These are phyloP conservation scores for Persicaria maculosa DNA, from an alignment of 148 eudicot genomes.

Conservation along the genomic window DNA sequence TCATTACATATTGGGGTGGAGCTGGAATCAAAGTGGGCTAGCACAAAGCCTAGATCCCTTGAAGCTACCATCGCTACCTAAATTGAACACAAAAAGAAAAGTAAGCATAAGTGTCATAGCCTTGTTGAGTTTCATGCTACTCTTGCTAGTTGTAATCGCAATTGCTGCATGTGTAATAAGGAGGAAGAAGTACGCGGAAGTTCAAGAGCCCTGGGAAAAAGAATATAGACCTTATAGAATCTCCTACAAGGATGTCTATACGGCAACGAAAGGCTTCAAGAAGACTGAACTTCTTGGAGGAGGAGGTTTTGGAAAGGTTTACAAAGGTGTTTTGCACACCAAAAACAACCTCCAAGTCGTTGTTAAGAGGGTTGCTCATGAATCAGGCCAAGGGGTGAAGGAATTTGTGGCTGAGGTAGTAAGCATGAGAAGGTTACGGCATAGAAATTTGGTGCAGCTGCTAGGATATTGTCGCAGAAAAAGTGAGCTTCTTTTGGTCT, in stretches of 20 bases:
- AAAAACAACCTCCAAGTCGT: not conserved
- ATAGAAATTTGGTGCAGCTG: conserved; percentile 14
- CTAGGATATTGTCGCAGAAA: conserved; percentile 8
- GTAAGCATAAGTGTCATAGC: no score
- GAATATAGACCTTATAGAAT: conserved; percentile 3
- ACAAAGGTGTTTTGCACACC: not conserved
- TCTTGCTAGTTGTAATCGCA: not conserved
- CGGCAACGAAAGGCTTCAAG: conserved; percentile 12
- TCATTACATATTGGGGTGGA: conserved; percentile 20
- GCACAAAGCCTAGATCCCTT: conserved; percentile 1
- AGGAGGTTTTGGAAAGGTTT: conserved; percentile 11
- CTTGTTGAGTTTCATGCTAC: no score
- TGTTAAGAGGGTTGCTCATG: conserved; percentile 12
- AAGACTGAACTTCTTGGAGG: conserved; percentile 6
- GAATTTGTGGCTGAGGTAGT: conserved; percentile 11
- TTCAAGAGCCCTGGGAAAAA: conserved; percentile 6
- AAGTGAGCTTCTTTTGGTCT: conserved; percentile 16
- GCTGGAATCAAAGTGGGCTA: conserved; percentile 15
- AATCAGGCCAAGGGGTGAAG: conserved; percentile 12
- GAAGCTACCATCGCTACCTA: conserved; percentile 1
- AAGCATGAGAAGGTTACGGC: conserved; percentile 12
- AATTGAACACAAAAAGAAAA: not conserved
- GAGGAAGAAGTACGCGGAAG: conserved; percentile 7
- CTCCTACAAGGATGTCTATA: conserved; percentile 11
- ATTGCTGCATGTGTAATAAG: not conserved